Percentiles rank a stretch among this genome's conserved stretches.
These are phyloP conservation scores for Citrus mangshanensis DNA, from an alignment of 345 rosid species.

Conservation along the genomic window DNA sequence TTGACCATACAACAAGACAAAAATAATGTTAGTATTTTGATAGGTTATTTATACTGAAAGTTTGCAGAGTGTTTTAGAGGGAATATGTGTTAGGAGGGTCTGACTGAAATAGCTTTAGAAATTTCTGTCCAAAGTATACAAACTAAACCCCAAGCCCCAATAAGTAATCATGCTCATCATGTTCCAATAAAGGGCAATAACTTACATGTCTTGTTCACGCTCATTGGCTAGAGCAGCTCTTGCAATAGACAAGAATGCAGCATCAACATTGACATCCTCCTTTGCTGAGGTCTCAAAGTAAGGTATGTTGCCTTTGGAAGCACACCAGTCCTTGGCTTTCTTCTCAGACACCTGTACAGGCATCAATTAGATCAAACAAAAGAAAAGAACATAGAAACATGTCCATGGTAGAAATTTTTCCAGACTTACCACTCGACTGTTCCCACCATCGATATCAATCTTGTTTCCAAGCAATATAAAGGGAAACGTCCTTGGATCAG, in stretches of 20 bases:
- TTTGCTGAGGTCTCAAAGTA: conserved; percentile 97
- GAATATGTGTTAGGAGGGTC: too few species aligned
- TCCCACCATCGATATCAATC: conserved; percentile 98
- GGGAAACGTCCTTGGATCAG: conserved; percentile 73
- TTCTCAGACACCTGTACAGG: conserved; percentile 80
- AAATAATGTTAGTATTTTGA: neutral
- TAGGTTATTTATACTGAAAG: too few species aligned
- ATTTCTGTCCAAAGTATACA: too few species aligned
- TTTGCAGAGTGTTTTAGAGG: too few species aligned
- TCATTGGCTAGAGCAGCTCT: conserved; percentile 82
- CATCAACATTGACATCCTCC: conserved; percentile 90
- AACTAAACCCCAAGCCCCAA: neutral
- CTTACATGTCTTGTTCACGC: conserved; percentile 89
- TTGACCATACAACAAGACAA: neutral
- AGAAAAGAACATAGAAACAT: neutral
- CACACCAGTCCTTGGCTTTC: conserved; percentile 98
- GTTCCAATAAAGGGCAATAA: conserved; percentile 4
- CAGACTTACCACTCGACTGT: conserved; percentile 88
- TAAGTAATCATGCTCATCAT: neutral
- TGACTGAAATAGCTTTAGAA: too few species aligned
- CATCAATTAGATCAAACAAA: conserved; percentile 1
- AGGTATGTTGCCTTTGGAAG: conserved; percentile 77
- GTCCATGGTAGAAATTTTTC: neutral
- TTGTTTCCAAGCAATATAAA: conserved; percentile 93
- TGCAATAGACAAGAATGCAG: conserved; percentile 73